These are phyloP conservation scores for Cryptosporidium sp. DNA, from an alignment of 169 alveolate genomes.

Conservation along the genomic window DNA sequence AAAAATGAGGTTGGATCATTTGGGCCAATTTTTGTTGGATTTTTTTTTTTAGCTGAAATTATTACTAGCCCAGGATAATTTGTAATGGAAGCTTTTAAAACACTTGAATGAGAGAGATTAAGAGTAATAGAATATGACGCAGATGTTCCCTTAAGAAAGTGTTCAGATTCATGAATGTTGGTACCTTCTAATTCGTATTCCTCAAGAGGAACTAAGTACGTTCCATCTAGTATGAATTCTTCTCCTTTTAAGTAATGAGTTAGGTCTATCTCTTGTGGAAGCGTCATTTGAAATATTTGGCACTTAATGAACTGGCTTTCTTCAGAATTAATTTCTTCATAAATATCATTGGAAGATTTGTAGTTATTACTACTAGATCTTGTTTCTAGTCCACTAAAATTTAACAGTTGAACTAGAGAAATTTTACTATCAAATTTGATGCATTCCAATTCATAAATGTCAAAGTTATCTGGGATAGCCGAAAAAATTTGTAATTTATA, in stretches of 20 bases:
- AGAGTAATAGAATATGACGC: conserved; percentile 2
- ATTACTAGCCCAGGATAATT: conserved; percentile 40
- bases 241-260: conserved; percentile 11
- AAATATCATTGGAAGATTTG: neutral
- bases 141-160: conserved; percentile 18
- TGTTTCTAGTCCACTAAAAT: neutral
- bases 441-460: neutral
- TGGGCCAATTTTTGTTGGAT: conserved; percentile 7
- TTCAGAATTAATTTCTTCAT: neutral
- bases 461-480: neutral
- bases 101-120: conserved; percentile 25
- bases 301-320: conserved; percentile 10
- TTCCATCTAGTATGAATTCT: conserved; percentile 56
- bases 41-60: neutral
- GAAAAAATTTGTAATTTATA: conserved; percentile 41
- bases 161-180: neutral
- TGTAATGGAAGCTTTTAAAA: conserved; percentile 18
- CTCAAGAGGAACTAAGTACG: conserved; percentile 44
- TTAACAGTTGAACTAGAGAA: conserved; percentile 14
- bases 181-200: conserved; percentile 15
- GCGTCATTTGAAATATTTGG: conserved; percentile 28
- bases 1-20: conserved; percentile 24
- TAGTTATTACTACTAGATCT: neutral
- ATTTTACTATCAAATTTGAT: conserved; percentile 6
- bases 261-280: conserved; percentile 28